Conservation (phyloP, 1,284 basidiomycete genomes). For the Pisolithus thermaeus region DNA sequence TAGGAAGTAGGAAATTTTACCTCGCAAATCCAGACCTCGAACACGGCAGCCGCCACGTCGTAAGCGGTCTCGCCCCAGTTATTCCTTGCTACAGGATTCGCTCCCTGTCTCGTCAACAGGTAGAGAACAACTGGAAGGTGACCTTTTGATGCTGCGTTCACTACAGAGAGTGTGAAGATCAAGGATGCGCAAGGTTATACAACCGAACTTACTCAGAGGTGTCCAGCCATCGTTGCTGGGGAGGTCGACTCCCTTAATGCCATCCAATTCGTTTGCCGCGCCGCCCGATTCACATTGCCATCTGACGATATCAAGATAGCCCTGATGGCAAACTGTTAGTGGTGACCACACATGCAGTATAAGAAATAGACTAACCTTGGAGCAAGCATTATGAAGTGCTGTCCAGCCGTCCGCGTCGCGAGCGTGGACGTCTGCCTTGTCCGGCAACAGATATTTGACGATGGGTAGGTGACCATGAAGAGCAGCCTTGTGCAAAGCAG, state of each 20-base stretch:
- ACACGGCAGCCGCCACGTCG: slow-evolving; percentile 85
- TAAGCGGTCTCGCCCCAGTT: slow-evolving; percentile 91
- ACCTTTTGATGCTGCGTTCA: slow-evolving; percentile 91
- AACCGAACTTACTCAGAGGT: slow-evolving; percentile 60
- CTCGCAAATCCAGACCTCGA: slow-evolving; percentile 88
- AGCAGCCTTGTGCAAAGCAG: slow-evolving; percentile 82
- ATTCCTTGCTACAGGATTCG: slow-evolving; percentile 79
- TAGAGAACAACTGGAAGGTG: slow-evolving; percentile 83
- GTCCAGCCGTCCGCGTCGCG: slow-evolving; percentile 85
- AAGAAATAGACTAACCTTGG: slow-evolving; percentile 52
- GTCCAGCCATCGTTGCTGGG: slow-evolving; percentile 84
- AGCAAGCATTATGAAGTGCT: slow-evolving; percentile 80
- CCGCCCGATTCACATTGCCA: slow-evolving; percentile 72
- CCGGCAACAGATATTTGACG: slow-evolving; percentile 62
- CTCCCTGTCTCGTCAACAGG: slow-evolving; percentile 74
- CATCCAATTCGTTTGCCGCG: slow-evolving; percentile 46
- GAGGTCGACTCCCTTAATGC: slow-evolving; percentile 58
- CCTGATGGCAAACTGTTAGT: slow-evolving; percentile 35
- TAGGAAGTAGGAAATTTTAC: slow-evolving; percentile 33
- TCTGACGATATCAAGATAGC: slow-evolving; percentile 83
- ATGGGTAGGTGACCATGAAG: slow-evolving; percentile 71
- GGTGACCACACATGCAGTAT: not conserved
- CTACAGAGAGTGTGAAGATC: slow-evolving; percentile 32
- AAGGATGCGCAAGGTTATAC: not conserved
- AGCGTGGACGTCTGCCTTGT: slow-evolving; percentile 66